These are phyloP conservation scores for Heliamphora pulchella DNA, from an alignment of 179 eudicot genomes.

Conservation along the genomic window DNA sequence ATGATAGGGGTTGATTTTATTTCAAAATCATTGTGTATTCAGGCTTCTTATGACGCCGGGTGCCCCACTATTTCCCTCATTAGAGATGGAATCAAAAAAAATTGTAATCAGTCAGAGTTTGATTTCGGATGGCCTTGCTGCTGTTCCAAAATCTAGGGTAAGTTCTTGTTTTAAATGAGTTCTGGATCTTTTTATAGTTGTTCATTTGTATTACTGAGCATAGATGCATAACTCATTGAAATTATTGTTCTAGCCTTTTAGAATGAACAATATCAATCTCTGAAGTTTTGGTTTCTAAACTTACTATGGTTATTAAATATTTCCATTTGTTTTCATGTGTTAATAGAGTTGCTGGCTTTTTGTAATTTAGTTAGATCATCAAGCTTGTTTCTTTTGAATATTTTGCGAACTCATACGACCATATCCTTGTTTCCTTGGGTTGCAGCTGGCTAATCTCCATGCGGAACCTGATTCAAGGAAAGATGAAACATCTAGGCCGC, in stretches of 20 bases:
- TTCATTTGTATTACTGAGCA: neutral
- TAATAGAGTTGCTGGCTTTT: neutral
- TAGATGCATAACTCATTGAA: neutral
- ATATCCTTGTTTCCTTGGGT: constrained; percentile 8
- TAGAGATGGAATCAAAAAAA: constrained; percentile 45
- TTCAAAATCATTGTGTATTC: constrained; percentile 11
- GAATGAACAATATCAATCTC: neutral
- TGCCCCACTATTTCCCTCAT: constrained; percentile 55
- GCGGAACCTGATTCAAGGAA: constrained; percentile 33
- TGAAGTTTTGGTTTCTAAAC: neutral
- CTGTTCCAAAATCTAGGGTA: constrained; percentile 53
- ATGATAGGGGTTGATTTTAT: neutral
- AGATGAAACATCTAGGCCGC: constrained; percentile 35
- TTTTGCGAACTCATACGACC: constrained; percentile 9
- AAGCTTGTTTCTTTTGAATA: neutral
- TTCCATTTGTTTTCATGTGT: neutral
- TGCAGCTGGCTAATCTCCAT: constrained; percentile 43
- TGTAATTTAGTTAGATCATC: neutral
- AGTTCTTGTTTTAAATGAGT: constrained; percentile 16
- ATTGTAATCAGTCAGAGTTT: constrained; percentile 31
- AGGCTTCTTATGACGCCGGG: constrained; percentile 83
- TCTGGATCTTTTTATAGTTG: neutral
- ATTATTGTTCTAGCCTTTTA: neutral
- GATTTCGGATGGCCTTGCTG: constrained; percentile 38
- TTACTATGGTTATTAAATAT: neutral